Conservation (phyloP, 345 rosid species). For the Eucalyptus guilfoylei region DNA sequence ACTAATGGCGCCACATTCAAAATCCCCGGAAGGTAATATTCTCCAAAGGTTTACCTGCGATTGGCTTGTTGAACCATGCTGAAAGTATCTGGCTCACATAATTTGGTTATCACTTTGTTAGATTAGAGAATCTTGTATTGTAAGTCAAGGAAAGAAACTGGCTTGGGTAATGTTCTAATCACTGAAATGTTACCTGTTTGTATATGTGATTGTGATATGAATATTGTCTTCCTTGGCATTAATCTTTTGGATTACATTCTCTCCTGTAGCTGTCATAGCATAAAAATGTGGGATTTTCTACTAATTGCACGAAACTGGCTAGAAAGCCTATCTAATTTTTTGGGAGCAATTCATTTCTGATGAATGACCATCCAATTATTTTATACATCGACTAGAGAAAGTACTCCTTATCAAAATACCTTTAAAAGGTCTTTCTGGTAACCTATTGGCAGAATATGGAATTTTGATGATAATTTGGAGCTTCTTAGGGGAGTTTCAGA, state of each 20-base stretch:
- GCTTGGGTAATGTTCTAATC: neutral
- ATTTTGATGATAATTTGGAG: neutral
- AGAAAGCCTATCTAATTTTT: neutral
- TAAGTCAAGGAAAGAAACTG: neutral
- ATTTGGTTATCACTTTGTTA: neutral
- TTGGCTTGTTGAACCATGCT: neutral
- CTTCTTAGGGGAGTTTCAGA: neutral
- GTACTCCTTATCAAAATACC: neutral
- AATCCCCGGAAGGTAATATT: slow-evolving; percentile 81
- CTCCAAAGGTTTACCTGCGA: neutral
- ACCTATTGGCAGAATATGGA: neutral
- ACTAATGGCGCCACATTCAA: slow-evolving; percentile 96
- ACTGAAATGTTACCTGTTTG: neutral
- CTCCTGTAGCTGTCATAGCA: neutral
- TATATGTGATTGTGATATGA: neutral
- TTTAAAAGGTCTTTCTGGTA: neutral
- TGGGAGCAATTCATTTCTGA: neutral
- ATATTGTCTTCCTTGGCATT: neutral
- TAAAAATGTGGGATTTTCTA: neutral
- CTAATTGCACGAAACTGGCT: neutral
- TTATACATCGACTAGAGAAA: neutral
- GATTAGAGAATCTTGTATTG: neutral
- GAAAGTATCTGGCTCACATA: neutral
- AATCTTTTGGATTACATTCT: neutral
- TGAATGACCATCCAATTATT: neutral